A percentile compares a stretch with the other conserved stretches of the same genome.
These are phyloP conservation scores for Mucuna pruriens DNA, from an alignment of 306 rosid genomes.

Conservation along the genomic window DNA sequence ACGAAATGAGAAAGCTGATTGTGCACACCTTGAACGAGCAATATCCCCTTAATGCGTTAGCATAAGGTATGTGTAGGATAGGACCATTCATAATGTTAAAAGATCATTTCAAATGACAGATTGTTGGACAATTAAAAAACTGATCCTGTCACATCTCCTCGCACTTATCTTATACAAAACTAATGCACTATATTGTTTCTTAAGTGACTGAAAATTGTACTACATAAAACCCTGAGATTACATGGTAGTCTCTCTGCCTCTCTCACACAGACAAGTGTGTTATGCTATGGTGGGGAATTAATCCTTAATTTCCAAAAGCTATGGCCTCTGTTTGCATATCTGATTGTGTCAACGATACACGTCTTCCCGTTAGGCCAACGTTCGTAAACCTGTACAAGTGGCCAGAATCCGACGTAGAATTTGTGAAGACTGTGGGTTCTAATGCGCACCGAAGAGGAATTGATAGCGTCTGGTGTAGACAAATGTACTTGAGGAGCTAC, in stretches of 20 bases:
- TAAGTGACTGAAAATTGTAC: slow-evolving; percentile 2
- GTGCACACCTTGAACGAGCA: background rate
- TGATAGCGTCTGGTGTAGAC: slow-evolving; percentile 56
- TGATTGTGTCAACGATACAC: slow-evolving; percentile 26
- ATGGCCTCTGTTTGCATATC: slow-evolving; percentile 50
- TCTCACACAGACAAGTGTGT: background rate
- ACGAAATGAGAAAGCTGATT: background rate
- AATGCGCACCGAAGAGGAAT: background rate
- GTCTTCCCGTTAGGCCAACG: slow-evolving; percentile 43
- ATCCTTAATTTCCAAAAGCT: background rate
- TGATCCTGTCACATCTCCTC: slow-evolving; percentile 32
- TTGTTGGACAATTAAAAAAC: background rate
- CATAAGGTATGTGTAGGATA: background rate
- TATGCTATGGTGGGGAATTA: background rate
- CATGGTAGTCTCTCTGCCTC: background rate
- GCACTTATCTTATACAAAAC: background rate
- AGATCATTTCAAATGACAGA: background rate
- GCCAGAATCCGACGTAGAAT: slow-evolving; percentile 68
- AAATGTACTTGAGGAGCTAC: slow-evolving; percentile 63
- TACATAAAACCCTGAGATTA: background rate
- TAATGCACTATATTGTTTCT: background rate
- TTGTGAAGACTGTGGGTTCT: slow-evolving; percentile 39
- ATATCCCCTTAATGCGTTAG: background rate
- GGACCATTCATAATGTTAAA: background rate
- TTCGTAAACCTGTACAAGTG: slow-evolving; percentile 51